Base-by-base conservation (phyloP, 805 yeast species). In the Candida vaughaniae region DNA sequence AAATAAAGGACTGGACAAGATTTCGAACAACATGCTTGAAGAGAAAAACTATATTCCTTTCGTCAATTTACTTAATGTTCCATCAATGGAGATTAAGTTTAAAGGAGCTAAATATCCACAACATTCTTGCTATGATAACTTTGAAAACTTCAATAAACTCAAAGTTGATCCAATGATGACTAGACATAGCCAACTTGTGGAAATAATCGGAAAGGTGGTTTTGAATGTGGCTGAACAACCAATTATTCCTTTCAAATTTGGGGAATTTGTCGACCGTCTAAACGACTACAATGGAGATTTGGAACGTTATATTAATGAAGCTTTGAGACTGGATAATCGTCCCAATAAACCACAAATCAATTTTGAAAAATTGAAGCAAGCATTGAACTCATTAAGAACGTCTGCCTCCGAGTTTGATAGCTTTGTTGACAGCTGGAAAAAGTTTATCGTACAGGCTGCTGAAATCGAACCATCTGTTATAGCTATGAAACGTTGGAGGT, bases 221-320 rank as follows among this genome's bases (percentile, higher is more conserved):
- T 52, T 88, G n/a, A 70, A 75, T 31, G 52, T 84, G n/a, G 75
- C 80, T 0, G 95, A 89, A 48, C 74, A 72, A 27, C 95, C 97
- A 1, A 57, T 87, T 27, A 65, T 90, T 12, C 95, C 95, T 2
- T 83, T 73, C 47, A 76, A 80, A 52, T 57, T 85, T 23, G 57
- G 54, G 3, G 62, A 64, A 5, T 69, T 77, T 41, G 74, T 76
- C 5, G 53, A 62, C 1, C 61, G 60, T 6, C 46, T 85, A 41
- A 64, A 63, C 15, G 52, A 58, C 1, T 73, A 73, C 43, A 52
- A 71, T 10, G 56, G 63, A 15, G 82, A 78, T 39, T 58, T 87
- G 20, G 65, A 67, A 30, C 47, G 51, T 3, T 73, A 68, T 45
- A 29, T 39, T 3, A 45, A 49, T 11, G 49, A 47, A 39, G 69